Evolutionary conservation across 306 rosid species (phyloP).

Genomic region (Quercus gilva): DNA sequence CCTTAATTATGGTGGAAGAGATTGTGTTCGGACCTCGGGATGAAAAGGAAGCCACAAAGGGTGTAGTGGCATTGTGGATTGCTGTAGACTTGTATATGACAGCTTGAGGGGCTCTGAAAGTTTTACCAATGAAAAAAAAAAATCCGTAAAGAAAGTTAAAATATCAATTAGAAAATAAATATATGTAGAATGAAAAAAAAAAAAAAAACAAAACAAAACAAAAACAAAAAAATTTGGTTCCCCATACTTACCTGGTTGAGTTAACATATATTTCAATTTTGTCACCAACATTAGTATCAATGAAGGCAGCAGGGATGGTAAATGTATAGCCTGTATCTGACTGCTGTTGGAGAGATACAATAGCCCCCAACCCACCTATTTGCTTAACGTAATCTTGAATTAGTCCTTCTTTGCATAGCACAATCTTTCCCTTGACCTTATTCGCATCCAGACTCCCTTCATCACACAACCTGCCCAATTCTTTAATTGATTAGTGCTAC

Average conservation of each 20-base stretch:
- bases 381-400: conserved; percentile 39
- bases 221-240: too few species aligned
- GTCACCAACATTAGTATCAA: conserved; percentile 35
- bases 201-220: too few species aligned
- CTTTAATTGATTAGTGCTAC: too few species aligned
- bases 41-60: conserved; percentile 65
- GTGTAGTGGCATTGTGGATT: conserved; percentile 32
- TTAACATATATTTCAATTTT: conserved; percentile 56
- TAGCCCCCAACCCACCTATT: conserved; percentile 55
- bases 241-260: conserved; percentile 54
- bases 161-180: too few species aligned
- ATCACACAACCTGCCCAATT: too few species aligned
- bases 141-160: too few species aligned
- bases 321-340: conserved; percentile 32
- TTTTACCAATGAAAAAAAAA: too few species aligned
- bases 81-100: not conserved
- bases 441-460: not conserved
- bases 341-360: conserved; percentile 29
- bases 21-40: conserved; percentile 64
- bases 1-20: conserved; percentile 60
- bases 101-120: too few species aligned
- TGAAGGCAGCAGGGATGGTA: conserved; percentile 35
- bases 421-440: conserved; percentile 64
- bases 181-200: too few species aligned
- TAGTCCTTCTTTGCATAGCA: conserved; percentile 45